These are phyloP conservation scores for Pestalotiopsis sp. DNA, from an alignment of 2,329 filamentous ascomycete species.

Conservation along the genomic window DNA sequence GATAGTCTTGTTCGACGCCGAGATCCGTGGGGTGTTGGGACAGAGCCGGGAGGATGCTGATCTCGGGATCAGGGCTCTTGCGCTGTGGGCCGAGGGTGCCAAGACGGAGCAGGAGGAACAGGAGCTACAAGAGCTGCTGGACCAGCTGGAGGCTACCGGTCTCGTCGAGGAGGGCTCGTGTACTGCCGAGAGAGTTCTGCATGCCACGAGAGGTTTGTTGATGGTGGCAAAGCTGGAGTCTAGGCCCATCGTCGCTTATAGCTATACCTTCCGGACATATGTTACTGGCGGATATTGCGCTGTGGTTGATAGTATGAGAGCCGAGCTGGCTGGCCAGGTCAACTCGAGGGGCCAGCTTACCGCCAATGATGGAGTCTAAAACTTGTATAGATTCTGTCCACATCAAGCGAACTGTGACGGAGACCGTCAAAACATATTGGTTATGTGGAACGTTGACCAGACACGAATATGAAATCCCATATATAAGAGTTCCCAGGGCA, in stretches of 20 bases:
- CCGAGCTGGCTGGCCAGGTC: neutral
- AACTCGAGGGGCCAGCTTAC: neutral
- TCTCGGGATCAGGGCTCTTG: neutral
- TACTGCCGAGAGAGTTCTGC: neutral
- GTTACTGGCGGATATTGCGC: neutral
- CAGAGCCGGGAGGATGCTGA: neutral
- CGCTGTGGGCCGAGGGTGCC: neutral
- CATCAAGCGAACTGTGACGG: too few relatives aligned
- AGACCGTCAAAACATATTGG: too few relatives aligned
- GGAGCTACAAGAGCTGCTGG: neutral
- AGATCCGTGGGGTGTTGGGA: neutral
- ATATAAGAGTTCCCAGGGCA: too few relatives aligned
- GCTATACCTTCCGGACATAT: neutral
- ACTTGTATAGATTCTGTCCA: neutral
- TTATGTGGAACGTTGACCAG: neutral
- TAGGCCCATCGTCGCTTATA: neutral
- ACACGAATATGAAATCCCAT: neutral
- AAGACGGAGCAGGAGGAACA: neutral
- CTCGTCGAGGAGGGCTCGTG: neutral
- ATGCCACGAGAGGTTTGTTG: neutral
- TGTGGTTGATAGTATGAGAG: neutral
- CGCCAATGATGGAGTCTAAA: neutral
- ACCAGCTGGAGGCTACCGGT: neutral
- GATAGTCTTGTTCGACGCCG: neutral
- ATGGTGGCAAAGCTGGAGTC: neutral